Evolutionary conservation across 805 yeast species (phyloP), one percentile per base, ranked within the genome.

Genomic region (Blastobotrys terrestris): DNA sequence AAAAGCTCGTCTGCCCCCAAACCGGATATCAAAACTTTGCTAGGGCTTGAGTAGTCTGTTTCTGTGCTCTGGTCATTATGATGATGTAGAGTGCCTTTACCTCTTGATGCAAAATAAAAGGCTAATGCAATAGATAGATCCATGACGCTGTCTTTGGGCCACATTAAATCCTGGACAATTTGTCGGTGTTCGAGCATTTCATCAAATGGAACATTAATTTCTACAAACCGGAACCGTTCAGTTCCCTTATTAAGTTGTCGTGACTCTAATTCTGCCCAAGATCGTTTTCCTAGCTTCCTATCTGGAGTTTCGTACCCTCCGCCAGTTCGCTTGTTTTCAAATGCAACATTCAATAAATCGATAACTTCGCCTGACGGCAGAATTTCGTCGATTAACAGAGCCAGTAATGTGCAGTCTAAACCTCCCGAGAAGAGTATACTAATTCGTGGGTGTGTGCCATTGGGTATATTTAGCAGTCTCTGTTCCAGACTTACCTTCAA

Each of bases 1-100:
- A 87, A 91, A 16, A 94, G 70, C 67, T 94, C 99, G 70, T 94
- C 99, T 0, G 99, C 99, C 1, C 99, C 99, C 11, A 94, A 73
- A 0, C 99, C 99, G 51, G 96, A 87, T 39, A 94, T 72, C 6
- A 94, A 67, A 0, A 94, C 96, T 58, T 81, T 78, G 6, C 89
- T 52, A 4, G 39, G 18, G 20, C 57, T 53, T 1, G 63, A 57
- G 60, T 83, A 85, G 5, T 53, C 58, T 49, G 31, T 2, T 61
- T 65, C 15, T 57, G 15, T 39, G n/a, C n/a, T n/a, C n/a, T 4
- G 50, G 39, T 31, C 41, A 31, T 18, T 14, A 11, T 16, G 26
- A 52, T 43, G 31, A 20, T 31, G 39, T 2, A 15, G 13, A 13
- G 53, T 59, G 0, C 85, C 81, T 6, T 56, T 48, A 6, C 86